These are phyloP conservation scores for Amniculicola lignicola DNA, from an alignment of 495 filamentous ascomycete species.

Conservation along the genomic window DNA sequence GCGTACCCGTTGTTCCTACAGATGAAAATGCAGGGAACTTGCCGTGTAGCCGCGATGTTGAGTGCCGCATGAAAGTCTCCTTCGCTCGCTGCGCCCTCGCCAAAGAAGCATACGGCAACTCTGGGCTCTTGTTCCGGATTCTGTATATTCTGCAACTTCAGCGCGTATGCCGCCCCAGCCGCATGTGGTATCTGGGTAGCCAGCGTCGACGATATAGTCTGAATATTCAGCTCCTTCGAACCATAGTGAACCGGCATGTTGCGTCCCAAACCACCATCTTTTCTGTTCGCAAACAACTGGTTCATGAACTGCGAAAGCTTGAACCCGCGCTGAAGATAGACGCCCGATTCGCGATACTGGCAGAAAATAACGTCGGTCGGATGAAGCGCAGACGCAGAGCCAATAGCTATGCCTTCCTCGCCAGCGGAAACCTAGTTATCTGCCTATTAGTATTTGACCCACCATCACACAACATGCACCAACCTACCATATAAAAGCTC, in stretches of 20 bases:
- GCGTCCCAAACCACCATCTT: constrained; percentile 77
- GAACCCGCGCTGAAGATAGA: constrained; percentile 87
- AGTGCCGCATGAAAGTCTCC: constrained; percentile 97
- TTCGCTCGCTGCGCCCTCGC: constrained; percentile 95
- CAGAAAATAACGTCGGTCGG: constrained; percentile 88
- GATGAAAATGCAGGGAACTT: constrained; percentile 88
- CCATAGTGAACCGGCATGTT: constrained; percentile 99
- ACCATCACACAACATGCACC: neutral
- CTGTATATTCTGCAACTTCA: constrained; percentile 78
- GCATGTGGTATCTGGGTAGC: constrained; percentile 97
- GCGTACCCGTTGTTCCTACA: constrained; percentile 98
- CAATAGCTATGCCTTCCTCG: constrained; percentile 91
- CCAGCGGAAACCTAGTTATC: constrained; percentile 71
- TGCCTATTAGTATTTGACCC: neutral
- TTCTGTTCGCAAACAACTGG: constrained; percentile 85
- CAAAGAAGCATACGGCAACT: constrained; percentile 88
- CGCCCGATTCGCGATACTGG: constrained; percentile 91
- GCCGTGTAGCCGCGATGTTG: constrained; percentile 92
- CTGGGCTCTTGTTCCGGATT: constrained; percentile 64
- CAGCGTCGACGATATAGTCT: constrained; percentile 89
- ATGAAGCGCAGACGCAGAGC: constrained; percentile 73
- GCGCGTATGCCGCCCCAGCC: constrained; percentile 86
- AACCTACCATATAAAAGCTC: constrained; percentile 87
- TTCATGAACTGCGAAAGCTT: constrained; percentile 86
- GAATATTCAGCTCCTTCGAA: constrained; percentile 75